A percentile compares a stretch with the other conserved stretches of the same genome.
Evolutionary conservation across 2,329 filamentous ascomycete species (phyloP).

Genomic region (Cercospora zeina): DNA sequence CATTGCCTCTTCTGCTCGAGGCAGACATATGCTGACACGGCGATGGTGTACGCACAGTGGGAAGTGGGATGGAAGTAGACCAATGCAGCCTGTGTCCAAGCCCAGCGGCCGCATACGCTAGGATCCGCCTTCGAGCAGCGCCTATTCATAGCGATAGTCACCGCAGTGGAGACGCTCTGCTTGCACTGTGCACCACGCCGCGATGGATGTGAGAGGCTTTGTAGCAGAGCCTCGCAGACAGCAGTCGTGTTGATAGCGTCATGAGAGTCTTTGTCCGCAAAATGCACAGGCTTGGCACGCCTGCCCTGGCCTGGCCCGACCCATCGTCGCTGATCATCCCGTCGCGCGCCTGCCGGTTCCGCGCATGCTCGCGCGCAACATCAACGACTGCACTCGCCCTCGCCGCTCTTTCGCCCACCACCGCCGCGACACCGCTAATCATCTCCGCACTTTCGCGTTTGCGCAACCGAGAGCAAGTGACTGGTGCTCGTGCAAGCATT

Average conservation of each 20-base stretch:
- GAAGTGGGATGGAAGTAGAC: too few species aligned
- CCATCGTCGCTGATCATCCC: conserved; percentile 8
- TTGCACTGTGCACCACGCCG: background rate
- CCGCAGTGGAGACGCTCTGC: background rate
- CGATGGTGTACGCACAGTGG: too few species aligned
- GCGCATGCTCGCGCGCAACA: conserved; percentile 9
- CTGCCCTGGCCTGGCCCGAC: conserved; percentile 3
- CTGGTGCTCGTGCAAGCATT: conserved; percentile 2
- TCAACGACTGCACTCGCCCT: conserved; percentile 6
- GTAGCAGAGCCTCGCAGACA: background rate
- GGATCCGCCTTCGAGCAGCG: background rate
- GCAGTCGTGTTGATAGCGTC: background rate
- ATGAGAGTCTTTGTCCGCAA: conserved; percentile 6
- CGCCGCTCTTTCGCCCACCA: background rate
- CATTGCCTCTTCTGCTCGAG: background rate
- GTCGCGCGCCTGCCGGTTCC: conserved; percentile 5
- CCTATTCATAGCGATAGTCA: background rate
- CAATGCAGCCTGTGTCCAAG: background rate
- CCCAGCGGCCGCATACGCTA: background rate
- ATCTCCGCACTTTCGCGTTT: background rate
- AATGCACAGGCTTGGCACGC: conserved; percentile 5
- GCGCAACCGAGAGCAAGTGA: background rate
- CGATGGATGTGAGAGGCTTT: background rate
- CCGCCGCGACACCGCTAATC: background rate
- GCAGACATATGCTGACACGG: background rate